Base-by-base conservation (phyloP, 2,329 filamentous ascomycete species). In the Blastomyces silverae region DNA sequence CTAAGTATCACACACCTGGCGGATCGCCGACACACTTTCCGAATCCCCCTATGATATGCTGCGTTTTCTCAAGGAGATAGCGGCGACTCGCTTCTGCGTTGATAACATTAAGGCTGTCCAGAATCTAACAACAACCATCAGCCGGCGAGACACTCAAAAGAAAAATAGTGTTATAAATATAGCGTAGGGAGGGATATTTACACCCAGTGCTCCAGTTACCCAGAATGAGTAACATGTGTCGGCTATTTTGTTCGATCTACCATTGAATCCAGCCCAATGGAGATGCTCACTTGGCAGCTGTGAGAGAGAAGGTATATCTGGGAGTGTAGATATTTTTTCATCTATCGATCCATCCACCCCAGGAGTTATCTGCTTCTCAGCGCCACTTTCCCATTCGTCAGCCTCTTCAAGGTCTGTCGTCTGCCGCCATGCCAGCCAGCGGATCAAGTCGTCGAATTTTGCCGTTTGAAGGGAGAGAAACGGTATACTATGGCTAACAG, bases 171-270 rank as follows among this genome's bases (percentile, higher is more conserved):
- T 57, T 61, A 25, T 62, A 25, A 65, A 20, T 11, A 57, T 31
- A 48, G 17, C 4, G 5, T 28, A 28, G 37, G 20, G 46, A 17
- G 20, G 20, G 11, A 25, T 52, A 60, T 74, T 71, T 76, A 82
- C 81, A 65, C 76, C 74, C 61, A 84, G 74, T 61, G 91, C 86
- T 1, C 86, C 91, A 3, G 84, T 83, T 0, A 90, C 91, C 94
- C 94, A 99, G 82, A 93, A 99, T 28, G 87, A 89, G 76, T 99
- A 99, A 78, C 94, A 99, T 0, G 94, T 97, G 77, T 99, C 94
- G 11, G 90, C 89, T 59, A 88, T 83, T 76, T 99, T 99, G 79
- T 96, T 97, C 74, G 86, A 87, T 61, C 94, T 87, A 34, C 94
- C 94, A 72, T 95, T 96, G 78, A 95, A 92, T 11, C 92, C 94